phyloP scores from a whole-genome alignment of 306 rosid species.

The Corylus heterophylla region DNA sequence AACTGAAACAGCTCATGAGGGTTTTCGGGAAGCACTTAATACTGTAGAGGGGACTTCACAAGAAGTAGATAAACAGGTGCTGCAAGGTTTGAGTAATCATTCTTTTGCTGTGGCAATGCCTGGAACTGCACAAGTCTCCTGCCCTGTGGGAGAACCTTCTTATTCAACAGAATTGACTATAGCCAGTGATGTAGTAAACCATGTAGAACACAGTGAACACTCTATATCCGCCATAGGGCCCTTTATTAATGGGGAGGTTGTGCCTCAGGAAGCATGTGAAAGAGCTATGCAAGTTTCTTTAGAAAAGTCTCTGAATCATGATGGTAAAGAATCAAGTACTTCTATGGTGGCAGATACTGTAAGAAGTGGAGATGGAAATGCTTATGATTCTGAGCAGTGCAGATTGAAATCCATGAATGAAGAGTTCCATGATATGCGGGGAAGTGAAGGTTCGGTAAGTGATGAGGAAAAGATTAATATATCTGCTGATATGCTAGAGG shows the following conservation, averaged over 20 bases:
- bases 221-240: slow-evolving; percentile 16
- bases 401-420: slow-evolving; percentile 47
- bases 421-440: slow-evolving; percentile 35
- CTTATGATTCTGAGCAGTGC: slow-evolving; percentile 28
- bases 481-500: slow-evolving; percentile 63
- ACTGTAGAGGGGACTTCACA: slow-evolving; percentile 35
- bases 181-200: slow-evolving; percentile 28
- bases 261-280: slow-evolving; percentile 36
- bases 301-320: slow-evolving; percentile 34
- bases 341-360: slow-evolving; percentile 25
- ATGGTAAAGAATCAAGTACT: slow-evolving; percentile 32
- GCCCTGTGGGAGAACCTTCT: slow-evolving; percentile 30
- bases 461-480: slow-evolving; percentile 80
- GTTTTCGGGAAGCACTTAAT: slow-evolving; percentile 33
- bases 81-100: slow-evolving; percentile 28
- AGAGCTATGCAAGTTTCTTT: slow-evolving; percentile 31
- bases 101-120: slow-evolving; percentile 30
- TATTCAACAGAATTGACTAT: slow-evolving; percentile 37
- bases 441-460: slow-evolving; percentile 52
- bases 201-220: slow-evolving; percentile 28
- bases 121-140: slow-evolving; percentile 20
- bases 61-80: slow-evolving; percentile 31
- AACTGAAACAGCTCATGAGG: slow-evolving; percentile 45
- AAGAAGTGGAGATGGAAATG: slow-evolving; percentile 31
- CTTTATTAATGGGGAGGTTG: slow-evolving; percentile 25